Conservation (phyloP, 257 asterid species). For the Datura wrightii region DNA sequence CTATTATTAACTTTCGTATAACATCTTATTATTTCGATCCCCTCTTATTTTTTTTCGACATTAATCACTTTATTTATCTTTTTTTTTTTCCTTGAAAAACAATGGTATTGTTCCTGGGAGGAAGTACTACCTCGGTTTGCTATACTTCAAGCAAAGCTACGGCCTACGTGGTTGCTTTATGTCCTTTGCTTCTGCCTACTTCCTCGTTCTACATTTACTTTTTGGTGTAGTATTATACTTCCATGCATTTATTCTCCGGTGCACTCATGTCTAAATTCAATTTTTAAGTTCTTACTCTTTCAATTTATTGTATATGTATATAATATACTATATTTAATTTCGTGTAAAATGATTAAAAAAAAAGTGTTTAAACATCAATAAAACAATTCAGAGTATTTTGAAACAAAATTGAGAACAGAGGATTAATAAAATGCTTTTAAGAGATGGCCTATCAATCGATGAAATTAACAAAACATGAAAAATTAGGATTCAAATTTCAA, state of each 20-base stretch:
- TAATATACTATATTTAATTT: background rate
- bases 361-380: too few species aligned
- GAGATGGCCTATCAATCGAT: background rate
- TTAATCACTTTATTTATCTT: background rate
- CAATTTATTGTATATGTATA: too few species aligned
- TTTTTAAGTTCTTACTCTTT: background rate
- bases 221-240: background rate
- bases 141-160: background rate
- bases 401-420: background rate
- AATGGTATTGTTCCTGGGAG: background rate
- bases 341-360: background rate
- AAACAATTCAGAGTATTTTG: background rate
- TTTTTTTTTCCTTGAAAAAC: background rate
- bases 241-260: background rate
- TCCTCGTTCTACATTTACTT: background rate
- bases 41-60: background rate
- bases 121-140: background rate
- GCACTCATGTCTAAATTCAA: background rate
- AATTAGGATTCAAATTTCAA: too few species aligned
- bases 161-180: background rate
- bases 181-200: background rate
- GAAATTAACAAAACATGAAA: too few species aligned
- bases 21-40: too few species aligned
- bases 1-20: too few species aligned
- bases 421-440: background rate